Percentiles rank a stretch among this genome's conserved stretches.
Conservation (phyloP, 768 basidiomycete genomes). For the Xerocomus brunneocitrinus region DNA sequence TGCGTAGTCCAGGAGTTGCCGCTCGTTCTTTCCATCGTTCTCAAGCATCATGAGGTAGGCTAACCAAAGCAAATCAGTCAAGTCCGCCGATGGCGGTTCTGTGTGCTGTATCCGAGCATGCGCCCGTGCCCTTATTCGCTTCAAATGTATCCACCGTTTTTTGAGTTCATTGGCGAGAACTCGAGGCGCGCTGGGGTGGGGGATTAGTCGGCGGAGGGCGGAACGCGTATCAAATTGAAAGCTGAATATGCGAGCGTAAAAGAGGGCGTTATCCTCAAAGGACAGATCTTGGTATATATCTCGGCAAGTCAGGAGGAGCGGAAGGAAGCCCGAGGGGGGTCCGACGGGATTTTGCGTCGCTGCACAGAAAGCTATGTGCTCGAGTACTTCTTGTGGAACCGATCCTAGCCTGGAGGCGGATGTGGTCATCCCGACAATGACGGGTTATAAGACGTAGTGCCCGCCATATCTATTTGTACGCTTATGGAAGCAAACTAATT, state of each 20-base stretch:
- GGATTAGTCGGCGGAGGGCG: constrained; percentile 46
- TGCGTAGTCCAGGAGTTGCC: constrained; percentile 68
- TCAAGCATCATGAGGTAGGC: constrained; percentile 79
- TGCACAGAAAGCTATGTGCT: constrained; percentile 68
- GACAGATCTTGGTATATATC: constrained; percentile 48
- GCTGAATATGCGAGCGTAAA: constrained; percentile 69
- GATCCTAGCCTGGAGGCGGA: constrained; percentile 34
- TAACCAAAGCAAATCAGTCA: constrained; percentile 51
- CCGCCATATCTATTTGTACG: neutral
- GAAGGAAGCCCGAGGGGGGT: constrained; percentile 55
- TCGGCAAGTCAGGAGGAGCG: constrained; percentile 51
- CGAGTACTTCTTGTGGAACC: constrained; percentile 74
- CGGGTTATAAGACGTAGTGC: neutral
- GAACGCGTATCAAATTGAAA: constrained; percentile 61
- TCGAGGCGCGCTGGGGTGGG: constrained; percentile 35
- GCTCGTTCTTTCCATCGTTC: constrained; percentile 69
- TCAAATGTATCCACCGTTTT: constrained; percentile 55
- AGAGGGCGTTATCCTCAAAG: constrained; percentile 50
- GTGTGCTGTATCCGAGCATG: constrained; percentile 15
- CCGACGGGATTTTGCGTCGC: constrained; percentile 51
- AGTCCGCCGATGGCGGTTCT: constrained; percentile 5
- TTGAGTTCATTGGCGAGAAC: constrained; percentile 59
- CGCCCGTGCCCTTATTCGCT: constrained; percentile 45
- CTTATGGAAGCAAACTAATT: neutral
- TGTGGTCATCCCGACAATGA: constrained; percentile 10